phyloP scores from a whole-genome alignment of 768 basidiomycete species.

The Boletus subcaerulescens region DNA sequence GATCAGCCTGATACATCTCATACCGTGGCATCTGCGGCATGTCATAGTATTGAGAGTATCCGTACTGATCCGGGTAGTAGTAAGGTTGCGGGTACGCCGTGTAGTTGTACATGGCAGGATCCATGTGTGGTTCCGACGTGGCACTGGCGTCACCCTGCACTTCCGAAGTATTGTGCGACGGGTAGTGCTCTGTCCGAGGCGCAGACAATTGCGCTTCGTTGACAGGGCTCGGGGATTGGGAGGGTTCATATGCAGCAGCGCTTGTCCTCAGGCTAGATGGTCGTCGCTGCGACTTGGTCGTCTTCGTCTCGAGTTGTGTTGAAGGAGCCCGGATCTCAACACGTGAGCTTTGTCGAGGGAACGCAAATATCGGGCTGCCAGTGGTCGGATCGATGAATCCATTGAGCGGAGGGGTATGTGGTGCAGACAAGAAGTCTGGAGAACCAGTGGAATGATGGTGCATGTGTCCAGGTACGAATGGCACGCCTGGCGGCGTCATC shows the following conservation, averaged over 20 bases:
- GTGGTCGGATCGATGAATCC: conserved; percentile 65
- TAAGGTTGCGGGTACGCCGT: conserved; percentile 56
- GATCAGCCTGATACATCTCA: conserved; percentile 62
- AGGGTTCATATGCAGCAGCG: conserved; percentile 50
- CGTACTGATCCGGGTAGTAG: conserved; percentile 70
- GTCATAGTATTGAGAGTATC: conserved; percentile 67
- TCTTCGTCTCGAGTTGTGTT: conserved; percentile 25
- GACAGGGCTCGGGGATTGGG: conserved; percentile 29
- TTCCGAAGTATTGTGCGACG: conserved; percentile 7
- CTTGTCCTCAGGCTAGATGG: conserved; percentile 48
- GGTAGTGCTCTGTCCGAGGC: conserved; percentile 13
- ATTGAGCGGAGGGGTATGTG: conserved; percentile 59
- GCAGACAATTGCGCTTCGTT: conserved; percentile 13
- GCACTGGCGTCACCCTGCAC: conserved; percentile 14
- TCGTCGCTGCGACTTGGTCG: conserved; percentile 24
- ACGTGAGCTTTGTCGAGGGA: conserved; percentile 68
- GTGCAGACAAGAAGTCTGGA: conserved; percentile 59
- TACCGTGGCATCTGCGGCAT: conserved; percentile 63
- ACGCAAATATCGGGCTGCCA: conserved; percentile 69
- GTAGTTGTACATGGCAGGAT: conserved; percentile 49
- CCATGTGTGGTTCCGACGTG: conserved; percentile 28
- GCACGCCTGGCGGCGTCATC: conserved; percentile 43
- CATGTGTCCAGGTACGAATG: conserved; percentile 62
- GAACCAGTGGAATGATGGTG: conserved; percentile 58
- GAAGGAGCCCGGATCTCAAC: conserved; percentile 70